Evolutionary conservation across 148 eudicot species (phyloP).

Genomic region (Diospyros kaki): DNA sequence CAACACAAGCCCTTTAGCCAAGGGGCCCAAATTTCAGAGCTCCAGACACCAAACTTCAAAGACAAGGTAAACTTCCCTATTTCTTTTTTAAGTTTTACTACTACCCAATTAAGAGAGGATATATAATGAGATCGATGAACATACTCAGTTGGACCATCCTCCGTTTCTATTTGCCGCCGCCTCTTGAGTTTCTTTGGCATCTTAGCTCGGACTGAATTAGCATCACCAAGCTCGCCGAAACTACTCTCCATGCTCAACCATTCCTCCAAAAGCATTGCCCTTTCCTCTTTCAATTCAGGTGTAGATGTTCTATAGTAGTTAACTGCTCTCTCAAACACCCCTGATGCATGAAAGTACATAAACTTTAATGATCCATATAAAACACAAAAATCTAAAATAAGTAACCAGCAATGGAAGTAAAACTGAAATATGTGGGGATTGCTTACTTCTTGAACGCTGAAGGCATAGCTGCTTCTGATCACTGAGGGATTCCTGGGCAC

Average conservation of each 20-base stretch:
- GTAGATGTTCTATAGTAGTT: constrained; percentile 68
- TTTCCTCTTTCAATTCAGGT: constrained; percentile 85
- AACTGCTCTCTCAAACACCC: constrained; percentile 76
- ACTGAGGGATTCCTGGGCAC: constrained; percentile 19
- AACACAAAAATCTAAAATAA: neutral
- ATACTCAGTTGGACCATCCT: constrained; percentile 90
- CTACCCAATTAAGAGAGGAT: neutral
- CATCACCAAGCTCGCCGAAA: constrained; percentile 76
- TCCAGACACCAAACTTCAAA: too few species aligned
- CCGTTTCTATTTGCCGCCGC: constrained; percentile 61
- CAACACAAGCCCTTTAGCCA: neutral
- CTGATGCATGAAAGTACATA: constrained; percentile 38
- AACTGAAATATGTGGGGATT: neutral
- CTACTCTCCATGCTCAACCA: constrained; percentile 67
- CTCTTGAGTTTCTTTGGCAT: constrained; percentile 94
- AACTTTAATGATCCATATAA: constrained; percentile 6
- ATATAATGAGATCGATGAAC: constrained; percentile 10
- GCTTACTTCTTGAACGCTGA: constrained; percentile 66
- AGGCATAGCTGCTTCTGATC: constrained; percentile 50
- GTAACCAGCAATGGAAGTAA: neutral
- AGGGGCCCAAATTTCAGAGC: too few species aligned
- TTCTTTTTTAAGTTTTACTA: too few species aligned
- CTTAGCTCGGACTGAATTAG: constrained; percentile 48
- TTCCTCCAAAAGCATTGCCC: constrained; percentile 89
- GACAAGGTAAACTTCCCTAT: too few species aligned